Evolutionary conservation across 371 early-diverging fungal species (phyloP).

Genomic region (Choanephora cucurbitarum): DNA sequence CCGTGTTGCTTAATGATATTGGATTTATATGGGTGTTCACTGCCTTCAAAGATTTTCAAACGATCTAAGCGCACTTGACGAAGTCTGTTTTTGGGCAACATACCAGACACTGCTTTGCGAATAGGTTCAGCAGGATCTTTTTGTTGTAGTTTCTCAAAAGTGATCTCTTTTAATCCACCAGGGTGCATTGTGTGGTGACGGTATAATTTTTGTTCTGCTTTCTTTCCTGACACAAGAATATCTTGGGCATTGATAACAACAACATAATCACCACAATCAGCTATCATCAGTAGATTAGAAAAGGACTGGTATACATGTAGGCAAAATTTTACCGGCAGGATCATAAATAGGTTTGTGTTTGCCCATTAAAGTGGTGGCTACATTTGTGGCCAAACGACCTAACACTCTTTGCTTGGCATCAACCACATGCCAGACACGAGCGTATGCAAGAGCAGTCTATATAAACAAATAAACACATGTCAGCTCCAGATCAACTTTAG

Average conservation of each 20-base stretch:
- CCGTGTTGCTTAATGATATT: slow-evolving; percentile 90
- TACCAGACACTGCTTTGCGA: slow-evolving; percentile 92
- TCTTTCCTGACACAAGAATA: slow-evolving; percentile 84
- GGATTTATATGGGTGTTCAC: slow-evolving; percentile 86
- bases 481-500: not conserved
- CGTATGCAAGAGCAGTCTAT: slow-evolving; percentile 90
- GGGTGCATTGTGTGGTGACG: slow-evolving; percentile 88
- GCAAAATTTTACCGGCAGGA: slow-evolving; percentile 73
- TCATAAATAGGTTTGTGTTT: slow-evolving; percentile 97
- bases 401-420: slow-evolving; percentile 90
- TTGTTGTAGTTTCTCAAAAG: slow-evolving; percentile 72
- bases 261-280: slow-evolving; percentile 97
- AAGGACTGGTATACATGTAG: slow-evolving; percentile 1
- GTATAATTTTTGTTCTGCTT: slow-evolving; percentile 88
- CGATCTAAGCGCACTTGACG: slow-evolving; percentile 80
- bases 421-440: slow-evolving; percentile 95
- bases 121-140: slow-evolving; percentile 84
- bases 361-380: slow-evolving; percentile 94
- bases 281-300: slow-evolving; percentile 41
- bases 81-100: slow-evolving; percentile 94
- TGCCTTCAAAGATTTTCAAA: slow-evolving; percentile 86
- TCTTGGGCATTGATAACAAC: slow-evolving; percentile 95
- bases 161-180: slow-evolving; percentile 88
- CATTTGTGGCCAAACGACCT: slow-evolving; percentile 85
- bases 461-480: not conserved